Evolutionary conservation across 306 rosid species (phyloP).

Genomic region (Erythrophleum fordii): DNA sequence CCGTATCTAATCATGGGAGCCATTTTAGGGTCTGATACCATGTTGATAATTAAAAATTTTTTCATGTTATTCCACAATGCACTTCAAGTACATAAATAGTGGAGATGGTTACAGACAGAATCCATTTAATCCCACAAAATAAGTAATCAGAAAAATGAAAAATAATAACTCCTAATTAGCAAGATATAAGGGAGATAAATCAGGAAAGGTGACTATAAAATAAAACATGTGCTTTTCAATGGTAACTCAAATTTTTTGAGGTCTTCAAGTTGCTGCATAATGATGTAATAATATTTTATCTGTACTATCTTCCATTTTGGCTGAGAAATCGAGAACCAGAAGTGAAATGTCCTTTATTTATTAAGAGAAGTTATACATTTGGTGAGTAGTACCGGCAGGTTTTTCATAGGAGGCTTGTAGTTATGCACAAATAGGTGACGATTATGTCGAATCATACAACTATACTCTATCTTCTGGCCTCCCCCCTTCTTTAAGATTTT

Average conservation of each 20-base stretch:
- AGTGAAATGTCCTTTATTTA: neutral
- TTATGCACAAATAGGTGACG: neutral
- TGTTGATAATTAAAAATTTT: too few relatives aligned
- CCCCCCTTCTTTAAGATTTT: constrained; percentile 16
- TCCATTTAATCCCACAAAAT: too few relatives aligned
- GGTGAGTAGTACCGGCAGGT: neutral
- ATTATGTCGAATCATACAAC: neutral
- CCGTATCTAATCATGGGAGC: too few relatives aligned
- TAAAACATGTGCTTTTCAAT: too few relatives aligned
- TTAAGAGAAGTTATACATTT: neutral
- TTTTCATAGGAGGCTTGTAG: neutral
- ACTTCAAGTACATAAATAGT: too few relatives aligned
- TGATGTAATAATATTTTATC: neutral
- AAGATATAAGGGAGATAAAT: too few relatives aligned
- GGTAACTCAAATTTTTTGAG: neutral
- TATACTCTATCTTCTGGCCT: constrained; percentile 1
- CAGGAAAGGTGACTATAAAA: too few relatives aligned
- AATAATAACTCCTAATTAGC: too few relatives aligned
- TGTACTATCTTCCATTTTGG: neutral
- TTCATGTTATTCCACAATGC: too few relatives aligned
- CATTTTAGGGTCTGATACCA: too few relatives aligned
- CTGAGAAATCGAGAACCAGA: neutral
- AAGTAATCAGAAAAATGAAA: too few relatives aligned
- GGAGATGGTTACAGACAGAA: too few relatives aligned
- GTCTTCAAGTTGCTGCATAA: neutral